These are phyloP conservation scores for Lanmaoa rubissima DNA, from an alignment of 768 basidiomycete species.

Conservation along the genomic window DNA sequence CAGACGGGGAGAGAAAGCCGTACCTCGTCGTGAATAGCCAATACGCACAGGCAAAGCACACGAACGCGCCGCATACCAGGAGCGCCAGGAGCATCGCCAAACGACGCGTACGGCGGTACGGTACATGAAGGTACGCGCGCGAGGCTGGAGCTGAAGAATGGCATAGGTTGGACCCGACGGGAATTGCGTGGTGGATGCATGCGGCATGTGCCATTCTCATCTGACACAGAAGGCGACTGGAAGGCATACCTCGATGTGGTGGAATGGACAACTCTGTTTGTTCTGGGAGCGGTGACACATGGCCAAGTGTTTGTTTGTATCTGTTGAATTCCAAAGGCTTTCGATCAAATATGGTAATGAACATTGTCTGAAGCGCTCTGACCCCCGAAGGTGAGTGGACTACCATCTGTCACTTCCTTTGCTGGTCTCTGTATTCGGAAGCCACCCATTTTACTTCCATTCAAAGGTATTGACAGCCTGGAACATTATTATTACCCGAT, in stretches of 20 bases:
- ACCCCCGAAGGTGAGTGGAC: background rate
- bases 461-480: background rate
- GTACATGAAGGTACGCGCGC: constrained; percentile 7
- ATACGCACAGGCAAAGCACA: constrained; percentile 59
- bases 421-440: too few species aligned
- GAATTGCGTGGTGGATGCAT: constrained; percentile 47
- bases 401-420: background rate
- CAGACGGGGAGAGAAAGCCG: constrained; percentile 26
- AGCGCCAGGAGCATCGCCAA: constrained; percentile 45
- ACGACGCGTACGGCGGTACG: constrained; percentile 30
- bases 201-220: constrained; percentile 66
- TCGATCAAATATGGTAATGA: background rate
- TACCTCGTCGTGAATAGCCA: constrained; percentile 67
- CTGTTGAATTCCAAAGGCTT: constrained; percentile 14
- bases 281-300: background rate
- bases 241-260: constrained; percentile 20
- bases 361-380: background rate
- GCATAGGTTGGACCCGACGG: constrained; percentile 19
- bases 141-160: constrained; percentile 13
- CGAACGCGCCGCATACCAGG: constrained; percentile 46
- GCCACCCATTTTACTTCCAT: background rate
- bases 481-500: background rate
- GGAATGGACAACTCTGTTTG: background rate
- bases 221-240: constrained; percentile 60
- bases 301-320: constrained; percentile 11